A percentile compares a stretch with the other conserved stretches of the same genome.
phyloP scores from a whole-genome alignment of 83 land plant genomes.

The Picea mariana region DNA sequence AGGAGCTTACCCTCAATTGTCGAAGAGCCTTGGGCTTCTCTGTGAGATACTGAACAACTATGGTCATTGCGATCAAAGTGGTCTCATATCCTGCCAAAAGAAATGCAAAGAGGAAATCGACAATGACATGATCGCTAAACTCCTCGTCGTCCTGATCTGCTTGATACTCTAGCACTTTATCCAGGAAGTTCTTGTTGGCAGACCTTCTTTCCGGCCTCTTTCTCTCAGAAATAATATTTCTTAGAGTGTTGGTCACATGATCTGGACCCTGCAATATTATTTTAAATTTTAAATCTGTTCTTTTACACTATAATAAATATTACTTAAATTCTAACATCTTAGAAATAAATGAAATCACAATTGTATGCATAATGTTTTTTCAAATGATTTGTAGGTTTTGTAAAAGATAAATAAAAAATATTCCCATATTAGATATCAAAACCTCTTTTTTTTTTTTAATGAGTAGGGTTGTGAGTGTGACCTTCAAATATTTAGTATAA shows the following conservation, averaged over 20 bases:
- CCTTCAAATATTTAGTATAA: slow-evolving; percentile 7
- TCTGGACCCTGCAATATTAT: background rate
- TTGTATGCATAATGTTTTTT: too few relatives aligned
- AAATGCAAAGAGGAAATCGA: slow-evolving; percentile 12
- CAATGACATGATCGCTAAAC: background rate
- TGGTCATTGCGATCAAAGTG: slow-evolving; percentile 4
- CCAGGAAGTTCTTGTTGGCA: slow-evolving; percentile 4
- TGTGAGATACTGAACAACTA: slow-evolving; percentile 10
- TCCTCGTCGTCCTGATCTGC: background rate
- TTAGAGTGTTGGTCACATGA: background rate
- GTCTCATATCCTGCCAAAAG: slow-evolving; percentile 16
- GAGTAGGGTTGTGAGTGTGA: background rate
- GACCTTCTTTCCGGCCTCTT: background rate
- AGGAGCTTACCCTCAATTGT: slow-evolving; percentile 3
- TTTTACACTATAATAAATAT: too few relatives aligned
- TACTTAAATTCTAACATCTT: too few relatives aligned
- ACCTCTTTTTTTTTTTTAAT: too few relatives aligned
- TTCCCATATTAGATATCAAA: too few relatives aligned
- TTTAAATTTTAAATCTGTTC: too few relatives aligned
- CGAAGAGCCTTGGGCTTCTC: background rate
- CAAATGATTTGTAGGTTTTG: too few relatives aligned
- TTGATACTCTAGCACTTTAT: background rate
- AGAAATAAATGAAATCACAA: too few relatives aligned
- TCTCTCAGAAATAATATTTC: background rate
- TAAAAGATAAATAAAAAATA: too few relatives aligned